phyloP scores from a whole-genome alignment of 83 land plant species.

The Picea mariana region DNA sequence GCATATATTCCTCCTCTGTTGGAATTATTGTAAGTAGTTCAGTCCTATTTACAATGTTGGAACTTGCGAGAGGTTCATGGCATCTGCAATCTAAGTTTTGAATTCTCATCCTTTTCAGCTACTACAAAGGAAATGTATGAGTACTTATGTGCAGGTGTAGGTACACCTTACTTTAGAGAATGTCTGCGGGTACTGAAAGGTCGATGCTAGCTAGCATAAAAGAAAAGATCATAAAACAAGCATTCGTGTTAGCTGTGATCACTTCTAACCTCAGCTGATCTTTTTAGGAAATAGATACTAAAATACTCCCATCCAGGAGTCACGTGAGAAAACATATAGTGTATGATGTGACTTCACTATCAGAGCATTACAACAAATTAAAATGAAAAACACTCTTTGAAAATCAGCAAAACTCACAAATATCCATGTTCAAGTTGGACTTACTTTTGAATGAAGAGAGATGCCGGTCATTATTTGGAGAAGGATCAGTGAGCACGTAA shows the following conservation, averaged over 20 bases:
- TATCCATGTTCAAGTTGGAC: constrained; percentile 8
- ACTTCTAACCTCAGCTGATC: neutral
- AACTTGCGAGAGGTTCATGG: too few species aligned
- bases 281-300: neutral
- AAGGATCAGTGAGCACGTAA: constrained; percentile 66
- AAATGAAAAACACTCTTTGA: neutral
- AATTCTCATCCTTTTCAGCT: too few species aligned
- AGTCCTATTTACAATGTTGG: too few species aligned
- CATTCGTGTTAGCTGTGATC: neutral
- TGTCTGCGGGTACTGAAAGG: too few species aligned
- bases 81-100: too few species aligned
- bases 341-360: neutral
- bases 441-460: constrained; percentile 78
- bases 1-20: too few species aligned
- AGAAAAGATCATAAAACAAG: neutral
- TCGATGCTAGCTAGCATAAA: neutral
- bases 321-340: neutral
- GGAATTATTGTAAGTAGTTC: too few species aligned
- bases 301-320: neutral
- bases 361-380: neutral
- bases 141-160: too few species aligned
- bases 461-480: constrained; percentile 71
- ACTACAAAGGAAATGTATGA: too few species aligned
- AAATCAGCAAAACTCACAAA: neutral
- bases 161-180: too few species aligned